These are phyloP conservation scores for Rhizopus arrhizus DNA, from an alignment of 371 early-diverging fungal species.

Conservation along the genomic window DNA sequence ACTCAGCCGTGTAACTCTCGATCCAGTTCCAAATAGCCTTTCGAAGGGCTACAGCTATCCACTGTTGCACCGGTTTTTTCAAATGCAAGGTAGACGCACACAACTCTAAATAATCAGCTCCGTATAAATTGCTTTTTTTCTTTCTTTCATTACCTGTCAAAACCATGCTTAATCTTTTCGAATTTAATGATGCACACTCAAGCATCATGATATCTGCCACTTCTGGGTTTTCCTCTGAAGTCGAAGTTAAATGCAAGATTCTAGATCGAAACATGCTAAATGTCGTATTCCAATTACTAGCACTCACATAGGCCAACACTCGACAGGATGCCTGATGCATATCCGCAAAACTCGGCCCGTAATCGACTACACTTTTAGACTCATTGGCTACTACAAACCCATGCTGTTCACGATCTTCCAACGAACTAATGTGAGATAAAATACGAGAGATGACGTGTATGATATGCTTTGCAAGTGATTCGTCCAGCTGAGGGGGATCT, in stretches of 20 bases:
- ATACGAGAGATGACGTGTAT: constrained; percentile 60
- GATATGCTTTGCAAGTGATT: constrained; percentile 64
- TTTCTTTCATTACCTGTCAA: constrained; percentile 54
- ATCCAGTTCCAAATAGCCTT: constrained; percentile 89
- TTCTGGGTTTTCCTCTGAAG: constrained; percentile 64
- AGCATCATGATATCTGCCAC: constrained; percentile 59
- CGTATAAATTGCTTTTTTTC: background rate
- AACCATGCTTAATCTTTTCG: constrained; percentile 63
- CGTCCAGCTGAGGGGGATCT: constrained; percentile 79
- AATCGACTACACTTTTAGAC: constrained; percentile 26
- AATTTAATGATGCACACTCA: constrained; percentile 73
- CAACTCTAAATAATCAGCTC: constrained; percentile 48
- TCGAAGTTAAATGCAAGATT: constrained; percentile 53
- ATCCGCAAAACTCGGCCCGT: constrained; percentile 40
- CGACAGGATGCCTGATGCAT: constrained; percentile 65
- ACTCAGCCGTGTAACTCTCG: constrained; percentile 73
- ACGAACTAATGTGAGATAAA: constrained; percentile 46
- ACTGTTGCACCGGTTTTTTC: constrained; percentile 62
- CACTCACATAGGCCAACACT: constrained; percentile 73
- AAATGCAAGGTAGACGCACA: constrained; percentile 52
- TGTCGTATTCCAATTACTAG: constrained; percentile 76
- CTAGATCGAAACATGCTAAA: constrained; percentile 64
- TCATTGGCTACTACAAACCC: constrained; percentile 32
- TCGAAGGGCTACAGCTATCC: constrained; percentile 64
- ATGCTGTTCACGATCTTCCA: constrained; percentile 23